phyloP scores from a whole-genome alignment of 2,329 filamentous ascomycete species.

The Pleurostoma richardsiae region DNA sequence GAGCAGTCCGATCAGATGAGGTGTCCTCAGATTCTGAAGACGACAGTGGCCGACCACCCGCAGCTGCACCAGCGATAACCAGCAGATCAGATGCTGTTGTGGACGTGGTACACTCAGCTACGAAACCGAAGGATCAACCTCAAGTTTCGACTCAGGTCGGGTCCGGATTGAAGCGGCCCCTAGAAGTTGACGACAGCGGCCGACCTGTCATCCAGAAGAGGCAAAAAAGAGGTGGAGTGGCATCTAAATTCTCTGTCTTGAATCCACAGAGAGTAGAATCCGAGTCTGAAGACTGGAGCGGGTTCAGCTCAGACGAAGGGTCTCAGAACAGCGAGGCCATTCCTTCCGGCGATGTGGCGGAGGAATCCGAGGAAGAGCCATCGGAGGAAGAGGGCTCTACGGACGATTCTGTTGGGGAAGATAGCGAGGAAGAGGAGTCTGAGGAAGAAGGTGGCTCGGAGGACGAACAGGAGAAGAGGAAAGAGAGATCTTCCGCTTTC shows the following conservation, averaged over 20 bases:
- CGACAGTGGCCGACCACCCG: neutral
- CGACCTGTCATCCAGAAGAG: constrained; percentile 78
- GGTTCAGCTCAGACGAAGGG: constrained; percentile 43
- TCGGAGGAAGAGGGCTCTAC: constrained; percentile 20
- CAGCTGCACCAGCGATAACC: neutral
- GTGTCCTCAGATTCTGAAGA: constrained; percentile 6
- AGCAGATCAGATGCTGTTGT: neutral
- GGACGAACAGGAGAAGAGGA: constrained; percentile 22
- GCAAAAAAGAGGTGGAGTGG: constrained; percentile 63
- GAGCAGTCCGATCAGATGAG: constrained; percentile 25
- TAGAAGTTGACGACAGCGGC: constrained; percentile 75
- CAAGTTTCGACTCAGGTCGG: constrained; percentile 40
- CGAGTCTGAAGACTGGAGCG: constrained; percentile 53
- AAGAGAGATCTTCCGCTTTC: constrained; percentile 61
- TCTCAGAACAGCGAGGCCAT: constrained; percentile 18
- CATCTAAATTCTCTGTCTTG: constrained; percentile 44
- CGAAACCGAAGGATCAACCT: neutral
- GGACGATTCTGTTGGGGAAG: constrained; percentile 11
- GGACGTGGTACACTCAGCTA: neutral
- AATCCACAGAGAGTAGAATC: constrained; percentile 35
- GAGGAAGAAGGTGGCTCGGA: constrained; percentile 24
- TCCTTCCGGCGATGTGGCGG: neutral
- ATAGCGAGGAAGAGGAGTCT: constrained; percentile 23
- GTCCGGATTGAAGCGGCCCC: constrained; percentile 78
- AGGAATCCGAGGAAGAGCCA: constrained; percentile 13